Evolutionary conservation across 208 protist genomes (phyloP).

Genomic region (Leishmania major): DNA sequence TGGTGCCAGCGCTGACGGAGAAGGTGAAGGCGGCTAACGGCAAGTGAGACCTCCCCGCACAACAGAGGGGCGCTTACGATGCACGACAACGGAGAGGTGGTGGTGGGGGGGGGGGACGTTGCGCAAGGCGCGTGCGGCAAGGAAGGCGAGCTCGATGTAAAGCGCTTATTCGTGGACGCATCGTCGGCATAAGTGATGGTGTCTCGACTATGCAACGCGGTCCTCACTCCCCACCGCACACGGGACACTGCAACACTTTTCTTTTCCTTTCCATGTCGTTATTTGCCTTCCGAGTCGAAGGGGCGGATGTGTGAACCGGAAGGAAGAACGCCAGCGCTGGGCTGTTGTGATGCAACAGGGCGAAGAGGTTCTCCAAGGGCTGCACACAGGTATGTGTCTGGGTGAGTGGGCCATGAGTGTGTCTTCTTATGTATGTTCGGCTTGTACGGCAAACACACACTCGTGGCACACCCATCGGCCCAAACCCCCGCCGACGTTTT

Average conservation of each 20-base stretch:
- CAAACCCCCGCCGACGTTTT: neutral
- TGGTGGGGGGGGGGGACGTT: neutral
- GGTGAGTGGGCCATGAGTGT: neutral
- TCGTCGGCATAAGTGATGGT: neutral
- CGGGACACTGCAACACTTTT: neutral
- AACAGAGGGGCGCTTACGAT: neutral
- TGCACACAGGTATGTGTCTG: neutral
- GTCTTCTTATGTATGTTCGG: neutral
- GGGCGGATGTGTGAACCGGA: neutral
- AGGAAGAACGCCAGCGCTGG: neutral
- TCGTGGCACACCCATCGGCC: neutral
- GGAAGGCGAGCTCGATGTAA: neutral
- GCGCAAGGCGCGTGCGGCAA: neutral
- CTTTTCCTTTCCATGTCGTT: neutral
- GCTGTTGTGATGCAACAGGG: neutral
- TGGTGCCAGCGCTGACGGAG: constrained; percentile 92
- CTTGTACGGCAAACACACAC: neutral
- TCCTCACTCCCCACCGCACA: neutral
- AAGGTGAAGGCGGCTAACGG: constrained; percentile 61
- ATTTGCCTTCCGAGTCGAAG: neutral
- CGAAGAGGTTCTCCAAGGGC: neutral
- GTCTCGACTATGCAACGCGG: neutral
- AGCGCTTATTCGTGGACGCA: neutral
- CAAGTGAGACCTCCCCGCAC: constrained; percentile 21
- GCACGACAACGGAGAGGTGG: neutral